A percentile compares a stretch with the other conserved stretches of the same genome.
phyloP scores from a whole-genome alignment of 192 early-diverging fungal genomes.

The Fimicolochytrium jonesii region DNA sequence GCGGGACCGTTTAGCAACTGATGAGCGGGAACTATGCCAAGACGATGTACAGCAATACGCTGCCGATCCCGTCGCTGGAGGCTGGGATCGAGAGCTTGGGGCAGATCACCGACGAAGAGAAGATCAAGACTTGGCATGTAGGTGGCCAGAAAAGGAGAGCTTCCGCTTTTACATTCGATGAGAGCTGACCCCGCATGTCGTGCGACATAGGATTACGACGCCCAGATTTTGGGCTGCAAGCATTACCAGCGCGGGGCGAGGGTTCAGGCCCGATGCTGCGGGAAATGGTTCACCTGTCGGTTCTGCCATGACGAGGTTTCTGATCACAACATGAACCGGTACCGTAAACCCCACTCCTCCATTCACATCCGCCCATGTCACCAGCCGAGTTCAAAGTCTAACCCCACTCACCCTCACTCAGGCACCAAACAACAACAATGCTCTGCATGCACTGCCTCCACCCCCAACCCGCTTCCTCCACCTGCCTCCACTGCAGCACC shows the following conservation, averaged over 20 bases:
- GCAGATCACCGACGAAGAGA: background rate
- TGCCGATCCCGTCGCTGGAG: background rate
- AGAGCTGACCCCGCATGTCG: background rate
- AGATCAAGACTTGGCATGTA: constrained; percentile 7
- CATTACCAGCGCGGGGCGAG: constrained; percentile 74
- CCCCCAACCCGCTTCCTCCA: constrained; percentile 72
- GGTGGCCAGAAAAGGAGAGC: background rate
- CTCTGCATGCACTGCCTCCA: constrained; percentile 88
- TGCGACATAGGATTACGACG: constrained; percentile 2
- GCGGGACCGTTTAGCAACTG: constrained; percentile 36
- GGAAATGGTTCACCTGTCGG: constrained; percentile 67
- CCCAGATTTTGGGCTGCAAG: constrained; percentile 63
- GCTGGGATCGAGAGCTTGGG: background rate
- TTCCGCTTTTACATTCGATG: background rate
- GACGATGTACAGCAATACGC: constrained; percentile 29
- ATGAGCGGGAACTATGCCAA: constrained; percentile 47
- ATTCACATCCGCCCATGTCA: background rate
- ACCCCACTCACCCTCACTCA: constrained; percentile 6
- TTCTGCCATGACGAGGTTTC: constrained; percentile 72
- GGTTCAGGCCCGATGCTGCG: constrained; percentile 71
- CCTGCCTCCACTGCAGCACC: constrained; percentile 67
- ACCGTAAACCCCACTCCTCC: background rate
- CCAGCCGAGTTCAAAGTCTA: no score
- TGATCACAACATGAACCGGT: constrained; percentile 69
- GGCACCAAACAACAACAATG: constrained; percentile 73